These are phyloP conservation scores for Beauveria varroae DNA, from an alignment of 2,329 filamentous ascomycete species.

Conservation along the genomic window DNA sequence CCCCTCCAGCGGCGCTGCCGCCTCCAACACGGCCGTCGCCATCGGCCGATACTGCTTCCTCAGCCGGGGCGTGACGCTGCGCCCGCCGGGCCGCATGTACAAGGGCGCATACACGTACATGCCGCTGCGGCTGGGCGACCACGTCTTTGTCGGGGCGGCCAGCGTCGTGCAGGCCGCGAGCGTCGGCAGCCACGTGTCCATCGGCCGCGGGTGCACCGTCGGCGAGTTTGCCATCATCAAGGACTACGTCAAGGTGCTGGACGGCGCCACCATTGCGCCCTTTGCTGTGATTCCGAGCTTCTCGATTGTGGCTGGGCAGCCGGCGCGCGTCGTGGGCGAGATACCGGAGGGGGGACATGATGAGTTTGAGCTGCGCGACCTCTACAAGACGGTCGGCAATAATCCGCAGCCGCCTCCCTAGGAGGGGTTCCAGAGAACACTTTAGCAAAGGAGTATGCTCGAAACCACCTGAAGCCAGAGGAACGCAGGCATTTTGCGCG, in stretches of 20 bases:
- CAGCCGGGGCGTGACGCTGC: conserved; percentile 66
- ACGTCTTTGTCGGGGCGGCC: conserved; percentile 77
- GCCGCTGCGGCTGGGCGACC: conserved; percentile 86
- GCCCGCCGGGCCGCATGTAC: conserved; percentile 76
- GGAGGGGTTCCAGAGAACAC: no score
- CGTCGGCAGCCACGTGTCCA: conserved; percentile 78
- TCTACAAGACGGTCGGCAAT: conserved; percentile 59
- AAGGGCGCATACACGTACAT: conserved; percentile 75
- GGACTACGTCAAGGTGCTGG: conserved; percentile 83
- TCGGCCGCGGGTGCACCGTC: conserved; percentile 69
- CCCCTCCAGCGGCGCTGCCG: conserved; percentile 21
- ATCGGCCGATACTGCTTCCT: conserved; percentile 92
- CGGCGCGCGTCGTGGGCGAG: conserved; percentile 74
- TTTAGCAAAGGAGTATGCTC: no score
- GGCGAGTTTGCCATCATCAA: conserved; percentile 88
- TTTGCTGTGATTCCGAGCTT: conserved; percentile 92
- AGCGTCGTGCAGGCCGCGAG: conserved; percentile 76
- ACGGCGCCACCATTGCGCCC: conserved; percentile 73
- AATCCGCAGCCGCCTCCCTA: conserved; percentile 29
- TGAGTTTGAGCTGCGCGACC: conserved; percentile 54
- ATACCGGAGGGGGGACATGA: conserved; percentile 64
- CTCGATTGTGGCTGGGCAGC: conserved; percentile 78
- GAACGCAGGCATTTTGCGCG: not conserved
- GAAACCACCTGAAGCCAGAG: not conserved
- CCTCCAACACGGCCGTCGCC: conserved; percentile 59